Percentiles rank a stretch among this genome's conserved stretches.
phyloP scores from a whole-genome alignment of 2,329 filamentous ascomycete species.

The Coccinonectria pachysandricola region DNA sequence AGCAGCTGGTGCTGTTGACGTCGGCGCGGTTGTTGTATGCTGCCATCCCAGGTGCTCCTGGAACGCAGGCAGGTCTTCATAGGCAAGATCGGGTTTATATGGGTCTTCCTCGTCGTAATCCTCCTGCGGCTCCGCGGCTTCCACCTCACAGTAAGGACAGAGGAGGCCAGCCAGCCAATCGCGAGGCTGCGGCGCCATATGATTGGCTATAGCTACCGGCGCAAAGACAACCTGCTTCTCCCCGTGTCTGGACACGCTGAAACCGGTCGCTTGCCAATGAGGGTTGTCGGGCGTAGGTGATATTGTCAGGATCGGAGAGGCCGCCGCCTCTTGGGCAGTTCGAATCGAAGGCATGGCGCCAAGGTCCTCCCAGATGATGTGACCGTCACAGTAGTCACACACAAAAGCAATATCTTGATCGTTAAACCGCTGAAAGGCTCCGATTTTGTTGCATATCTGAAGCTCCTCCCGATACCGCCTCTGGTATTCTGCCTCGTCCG shows the following conservation, averaged over 20 bases:
- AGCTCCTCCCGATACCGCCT: constrained; percentile 37
- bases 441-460: constrained; percentile 39
- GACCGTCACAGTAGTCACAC: constrained; percentile 53
- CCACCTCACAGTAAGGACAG: constrained; percentile 48
- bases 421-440: constrained; percentile 46
- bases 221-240: constrained; percentile 46
- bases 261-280: constrained; percentile 43
- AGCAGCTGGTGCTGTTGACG: constrained; percentile 23
- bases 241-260: constrained; percentile 27
- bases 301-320: constrained; percentile 12
- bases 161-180: constrained; percentile 42
- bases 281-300: constrained; percentile 22
- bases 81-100: constrained; percentile 38
- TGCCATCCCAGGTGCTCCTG: constrained; percentile 48
- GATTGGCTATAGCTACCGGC: constrained; percentile 48
- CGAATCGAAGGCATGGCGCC: constrained; percentile 40
- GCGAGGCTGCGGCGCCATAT: constrained; percentile 37
- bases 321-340: constrained; percentile 19
- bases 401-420: constrained; percentile 46
- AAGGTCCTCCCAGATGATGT: constrained; percentile 48
- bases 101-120: constrained; percentile 41
- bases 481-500: constrained; percentile 23
- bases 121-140: constrained; percentile 31
- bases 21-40: constrained; percentile 33
- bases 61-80: constrained; percentile 37